These are phyloP conservation scores for Phytophthora cactorum DNA, from an alignment of 352 stramenopile species.

Conservation along the genomic window DNA sequence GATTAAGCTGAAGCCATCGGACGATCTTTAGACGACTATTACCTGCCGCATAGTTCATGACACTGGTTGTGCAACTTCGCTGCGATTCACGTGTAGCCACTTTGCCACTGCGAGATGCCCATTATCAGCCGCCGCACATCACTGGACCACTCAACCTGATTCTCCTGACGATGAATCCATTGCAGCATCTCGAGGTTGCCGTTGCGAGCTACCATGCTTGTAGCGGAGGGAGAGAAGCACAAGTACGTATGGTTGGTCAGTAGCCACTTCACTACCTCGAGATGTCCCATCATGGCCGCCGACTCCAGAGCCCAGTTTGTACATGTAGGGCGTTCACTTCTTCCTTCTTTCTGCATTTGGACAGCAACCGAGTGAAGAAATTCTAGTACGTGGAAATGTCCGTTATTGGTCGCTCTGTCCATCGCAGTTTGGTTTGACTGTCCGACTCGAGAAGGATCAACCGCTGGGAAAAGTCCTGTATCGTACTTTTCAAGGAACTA, in stretches of 20 bases:
- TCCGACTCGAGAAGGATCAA: background rate
- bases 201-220: background rate
- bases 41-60: background rate
- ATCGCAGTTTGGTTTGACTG: constrained; percentile 11
- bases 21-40: background rate
- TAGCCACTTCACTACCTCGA: constrained; percentile 21
- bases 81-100: background rate
- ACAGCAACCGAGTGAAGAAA: constrained; percentile 15
- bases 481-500: constrained; percentile 15
- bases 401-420: constrained; percentile 18
- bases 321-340: constrained; percentile 5
- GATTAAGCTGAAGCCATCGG: background rate
- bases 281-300: constrained; percentile 5
- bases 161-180: background rate
- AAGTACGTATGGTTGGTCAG: background rate
- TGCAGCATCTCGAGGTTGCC: background rate
- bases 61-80: background rate
- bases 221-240: background rate
- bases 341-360: constrained; percentile 10
- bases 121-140: background rate
- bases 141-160: background rate
- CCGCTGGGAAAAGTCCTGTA: constrained; percentile 10
- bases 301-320: constrained; percentile 7
- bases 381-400: constrained; percentile 12
- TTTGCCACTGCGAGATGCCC: background rate